These are phyloP conservation scores for Suillus decipiens DNA, from an alignment of 768 basidiomycete genomes.

Conservation along the genomic window DNA sequence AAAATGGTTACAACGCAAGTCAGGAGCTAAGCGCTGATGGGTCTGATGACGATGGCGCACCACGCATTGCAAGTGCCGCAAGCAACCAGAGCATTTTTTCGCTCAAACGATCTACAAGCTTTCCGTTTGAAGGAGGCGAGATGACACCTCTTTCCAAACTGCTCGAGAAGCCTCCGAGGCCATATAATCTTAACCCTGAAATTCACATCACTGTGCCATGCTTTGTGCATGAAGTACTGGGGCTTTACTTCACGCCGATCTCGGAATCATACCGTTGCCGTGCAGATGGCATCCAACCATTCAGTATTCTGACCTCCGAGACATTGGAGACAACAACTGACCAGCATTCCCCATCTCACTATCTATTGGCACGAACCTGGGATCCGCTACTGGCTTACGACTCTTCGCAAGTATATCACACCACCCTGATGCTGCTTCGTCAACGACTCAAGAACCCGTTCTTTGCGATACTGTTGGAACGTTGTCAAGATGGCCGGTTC, in stretches of 20 bases:
- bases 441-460: slow-evolving; percentile 4
- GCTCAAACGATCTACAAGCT: not conserved
- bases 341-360: not conserved
- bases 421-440: not conserved
- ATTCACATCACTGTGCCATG: slow-evolving; percentile 6
- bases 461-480: not conserved
- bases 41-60: not conserved
- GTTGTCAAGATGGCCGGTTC: not conserved
- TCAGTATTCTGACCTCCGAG: slow-evolving; percentile 1
- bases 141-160: not conserved
- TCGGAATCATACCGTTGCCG: not conserved
- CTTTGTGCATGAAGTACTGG: slow-evolving; percentile 6
- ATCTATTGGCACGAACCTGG: slow-evolving; percentile 4
- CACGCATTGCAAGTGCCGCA: not conserved
- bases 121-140: slow-evolving; percentile 1
- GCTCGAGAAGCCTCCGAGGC: slow-evolving; percentile 1
- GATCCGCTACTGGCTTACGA: not conserved
- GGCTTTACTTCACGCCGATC: not conserved
- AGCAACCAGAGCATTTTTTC: slow-evolving; percentile 1
- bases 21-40: no score
- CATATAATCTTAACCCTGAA: slow-evolving; percentile 1
- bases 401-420: not conserved
- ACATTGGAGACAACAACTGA: not conserved
- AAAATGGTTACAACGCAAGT: not conserved
- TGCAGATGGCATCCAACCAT: not conserved